Evolutionary conservation across 2,329 filamentous ascomycete genomes (phyloP), one percentile per base, ranked within the genome.

Genomic region (Boeremia lycopersici): DNA sequence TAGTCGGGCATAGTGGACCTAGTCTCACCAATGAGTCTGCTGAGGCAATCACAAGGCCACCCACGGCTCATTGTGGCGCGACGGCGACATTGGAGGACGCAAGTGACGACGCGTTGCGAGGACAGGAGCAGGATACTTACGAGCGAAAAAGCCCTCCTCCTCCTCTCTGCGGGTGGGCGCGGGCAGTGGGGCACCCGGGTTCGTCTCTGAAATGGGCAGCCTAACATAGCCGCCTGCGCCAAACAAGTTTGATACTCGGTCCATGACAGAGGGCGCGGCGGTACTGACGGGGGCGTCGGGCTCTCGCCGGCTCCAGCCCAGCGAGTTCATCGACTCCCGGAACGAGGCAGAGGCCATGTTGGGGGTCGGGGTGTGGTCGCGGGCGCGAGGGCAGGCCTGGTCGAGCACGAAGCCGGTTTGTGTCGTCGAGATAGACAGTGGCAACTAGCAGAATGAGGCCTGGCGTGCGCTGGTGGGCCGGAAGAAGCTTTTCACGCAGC

Each of bases 101-200:
- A 31, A 50, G 19, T 59, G 56, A 59, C 53, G 48, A 56, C 38
- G 40, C 39, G 57, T 41, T 62, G 51, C 56, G 51, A 54, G 31
- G 36, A 45, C 60, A 31, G 12, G 57, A 68, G 86, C n/a, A 28
- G 47, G 31, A 59, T 48, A 71, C 95, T 93, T 86, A 99, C 95
- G 82, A 70, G 90, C 88, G 85, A 97, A 93, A 87, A 90, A 97
- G 61, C 88, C 90, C 78, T 97, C 95, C 74, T 98, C 93, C 77
- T 98, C 95, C 73, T 97, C 93, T 67, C 93, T 87, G 70, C 93
- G 85, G 72, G 76, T 90, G 59, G 91, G 86, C 57, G 92, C 92
- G 47, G 93, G 93, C 44, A 97, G 79, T 62, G 93, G 92, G 61
- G 93, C 92, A 43, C 91, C 92, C 31, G 90, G 82, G 64, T 84